Evolutionary conservation across 345 rosid genomes (phyloP), one percentile per base, ranked within the genome.

Genomic region (Orychophragmus violaceus): DNA sequence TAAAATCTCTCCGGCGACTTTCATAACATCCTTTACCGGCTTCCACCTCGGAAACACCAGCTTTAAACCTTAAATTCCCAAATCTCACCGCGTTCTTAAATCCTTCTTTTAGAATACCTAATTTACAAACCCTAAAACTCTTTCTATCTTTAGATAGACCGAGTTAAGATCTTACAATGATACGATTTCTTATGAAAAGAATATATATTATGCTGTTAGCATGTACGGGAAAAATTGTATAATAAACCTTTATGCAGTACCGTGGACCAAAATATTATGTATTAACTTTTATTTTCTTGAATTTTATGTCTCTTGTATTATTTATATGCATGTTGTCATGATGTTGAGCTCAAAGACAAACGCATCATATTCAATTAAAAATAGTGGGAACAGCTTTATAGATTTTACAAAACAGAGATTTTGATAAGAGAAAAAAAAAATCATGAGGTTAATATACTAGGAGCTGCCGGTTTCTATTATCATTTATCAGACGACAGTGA

Each of bases 331-430:
- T 73, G 61, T 59, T 51, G 72, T 23, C 57, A 59, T 59, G n/a
- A 59, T 59, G 39, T 11, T 39, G 61, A 56, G 53, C 29, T 66
- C 1, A 6, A 66, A 45, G 72, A 66, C 77, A 60, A 74, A 66
- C 12, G 63, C 59, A 53, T 74, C 77, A 19, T 14, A 32, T 66
- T 60, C 63, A 60, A 27, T 36, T 51, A 18, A 49, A 59, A 59
- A 30, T 63, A 56, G 65, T 71, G 76, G 65, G 45, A 57, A 49
- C 60, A 28, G 45, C 51, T 72, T n/a, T 57, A 72, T 9, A 59
- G 25, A n/a, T 18, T 21, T 52, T 23, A 53, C 53, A 59, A 66
- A 33, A 17, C 0, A 22, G 13, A 50, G 72, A 17, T 41, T 28
- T 41, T 41, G 46, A 41, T 41, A 6, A 41, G 46, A 28, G 46